phyloP scores from a whole-genome alignment of 164 flowering plant species.

The Magnolia officinalis region DNA sequence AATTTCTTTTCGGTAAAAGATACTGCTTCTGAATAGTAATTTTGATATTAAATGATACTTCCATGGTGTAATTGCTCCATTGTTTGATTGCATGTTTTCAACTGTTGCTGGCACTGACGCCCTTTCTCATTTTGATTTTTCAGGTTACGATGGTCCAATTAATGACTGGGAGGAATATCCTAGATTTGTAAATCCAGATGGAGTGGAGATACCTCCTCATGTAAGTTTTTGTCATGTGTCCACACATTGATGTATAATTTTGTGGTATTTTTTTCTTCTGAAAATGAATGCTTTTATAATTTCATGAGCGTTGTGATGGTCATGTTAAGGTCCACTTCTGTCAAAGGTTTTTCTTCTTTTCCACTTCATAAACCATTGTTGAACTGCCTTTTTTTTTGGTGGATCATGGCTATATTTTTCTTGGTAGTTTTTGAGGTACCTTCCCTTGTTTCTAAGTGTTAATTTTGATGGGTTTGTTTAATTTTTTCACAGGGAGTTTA shows the following conservation, averaged over 20 bases:
- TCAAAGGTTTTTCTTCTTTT: neutral
- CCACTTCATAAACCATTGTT: neutral
- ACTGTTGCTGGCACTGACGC: neutral
- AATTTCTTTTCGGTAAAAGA: neutral
- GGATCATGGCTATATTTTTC: neutral
- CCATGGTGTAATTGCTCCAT: neutral
- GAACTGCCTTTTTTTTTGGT: too few relatives aligned
- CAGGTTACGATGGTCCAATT: constrained; percentile 56
- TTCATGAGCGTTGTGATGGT: too few relatives aligned
- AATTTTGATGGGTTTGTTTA: neutral
- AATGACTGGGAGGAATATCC: constrained; percentile 61
- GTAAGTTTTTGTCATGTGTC: constrained; percentile 32
- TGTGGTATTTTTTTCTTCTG: neutral
- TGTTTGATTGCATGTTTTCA: neutral
- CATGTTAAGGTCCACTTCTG: neutral
- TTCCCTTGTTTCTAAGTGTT: neutral
- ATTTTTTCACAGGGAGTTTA: constrained; percentile 44
- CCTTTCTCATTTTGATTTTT: constrained; percentile 5
- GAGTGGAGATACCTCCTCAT: constrained; percentile 54
- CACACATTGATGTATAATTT: neutral
- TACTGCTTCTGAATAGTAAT: neutral
- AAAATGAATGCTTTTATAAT: neutral
- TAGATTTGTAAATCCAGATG: constrained; percentile 52
- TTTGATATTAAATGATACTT: neutral
- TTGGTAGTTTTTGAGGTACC: neutral